These are phyloP conservation scores for Galerina sulciceps DNA, from an alignment of 768 basidiomycete genomes.

Conservation along the genomic window DNA sequence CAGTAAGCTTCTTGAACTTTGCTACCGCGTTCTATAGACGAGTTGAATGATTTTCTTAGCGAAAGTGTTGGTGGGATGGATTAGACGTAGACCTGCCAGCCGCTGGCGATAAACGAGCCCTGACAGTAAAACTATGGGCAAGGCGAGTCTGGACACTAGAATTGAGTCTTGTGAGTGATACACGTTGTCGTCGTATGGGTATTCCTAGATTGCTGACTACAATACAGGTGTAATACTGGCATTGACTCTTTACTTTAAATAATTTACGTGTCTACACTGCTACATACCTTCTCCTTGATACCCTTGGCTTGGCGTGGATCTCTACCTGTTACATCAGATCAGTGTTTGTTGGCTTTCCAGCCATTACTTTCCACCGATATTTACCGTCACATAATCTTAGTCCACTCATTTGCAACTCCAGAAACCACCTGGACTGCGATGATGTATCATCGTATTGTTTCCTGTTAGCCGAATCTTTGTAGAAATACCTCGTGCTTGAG, in stretches of 20 bases:
- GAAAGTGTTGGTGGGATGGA: conserved; percentile 99
- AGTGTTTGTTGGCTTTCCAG: conserved; percentile 13
- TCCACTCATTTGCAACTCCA: conserved; percentile 7
- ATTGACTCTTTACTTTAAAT: conserved; percentile 17
- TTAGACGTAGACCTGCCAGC: conserved; percentile 84
- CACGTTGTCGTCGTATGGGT: not conserved
- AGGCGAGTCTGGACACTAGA: conserved; percentile 98
- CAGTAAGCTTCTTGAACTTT: conserved; percentile 62
- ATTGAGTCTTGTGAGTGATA: conserved; percentile 78
- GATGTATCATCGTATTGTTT: conserved; percentile 5
- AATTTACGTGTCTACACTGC: conserved; percentile 18
- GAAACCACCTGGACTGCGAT: conserved; percentile 13
- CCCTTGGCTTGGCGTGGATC: conserved; percentile 22
- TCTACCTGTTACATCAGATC: conserved; percentile 25
- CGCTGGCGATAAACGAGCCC: conserved; percentile 50
- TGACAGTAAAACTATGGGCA: conserved; percentile 90
- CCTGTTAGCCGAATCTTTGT: not conserved
- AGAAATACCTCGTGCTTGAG: conserved; percentile 2
- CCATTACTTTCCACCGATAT: conserved; percentile 10
- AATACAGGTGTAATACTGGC: conserved; percentile 24
- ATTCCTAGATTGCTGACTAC: not conserved
- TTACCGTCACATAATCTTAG: conserved; percentile 6
- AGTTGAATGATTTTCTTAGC: conserved; percentile 45
- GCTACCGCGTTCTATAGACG: conserved; percentile 1
- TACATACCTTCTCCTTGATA: conserved; percentile 33